phyloP scores from a whole-genome alignment of 495 filamentous ascomycete genomes.

The Xylaria palmicola region DNA sequence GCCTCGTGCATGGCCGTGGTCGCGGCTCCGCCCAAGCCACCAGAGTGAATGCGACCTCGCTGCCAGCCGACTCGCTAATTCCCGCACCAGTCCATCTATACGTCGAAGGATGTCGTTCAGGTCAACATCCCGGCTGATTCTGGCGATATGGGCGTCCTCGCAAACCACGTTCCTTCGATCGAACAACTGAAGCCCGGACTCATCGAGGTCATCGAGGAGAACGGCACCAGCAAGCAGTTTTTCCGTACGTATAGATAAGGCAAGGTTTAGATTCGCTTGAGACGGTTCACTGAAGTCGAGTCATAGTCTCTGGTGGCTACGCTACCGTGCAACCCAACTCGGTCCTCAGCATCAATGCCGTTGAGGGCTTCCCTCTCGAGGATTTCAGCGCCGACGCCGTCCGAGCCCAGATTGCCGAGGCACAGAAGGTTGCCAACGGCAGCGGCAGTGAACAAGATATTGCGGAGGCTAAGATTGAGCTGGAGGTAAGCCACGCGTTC shows the following conservation, averaged over 20 bases:
- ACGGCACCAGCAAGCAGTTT: slow-evolving; percentile 86
- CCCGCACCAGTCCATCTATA: slow-evolving; percentile 54
- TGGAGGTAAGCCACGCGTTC: slow-evolving; percentile 67
- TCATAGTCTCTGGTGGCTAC: slow-evolving; percentile 89
- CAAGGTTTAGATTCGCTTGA: slow-evolving; percentile 6
- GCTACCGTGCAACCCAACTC: slow-evolving; percentile 96
- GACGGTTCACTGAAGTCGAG: slow-evolving; percentile 21
- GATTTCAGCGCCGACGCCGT: slow-evolving; percentile 90
- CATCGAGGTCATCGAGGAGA: slow-evolving; percentile 94
- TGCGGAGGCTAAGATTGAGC: slow-evolving; percentile 96
- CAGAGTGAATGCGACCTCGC: slow-evolving; percentile 15
- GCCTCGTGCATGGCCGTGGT: background rate
- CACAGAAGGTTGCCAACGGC: slow-evolving; percentile 89
- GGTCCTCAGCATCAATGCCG: slow-evolving; percentile 92
- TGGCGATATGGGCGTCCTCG: slow-evolving; percentile 98
- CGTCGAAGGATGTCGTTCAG: slow-evolving; percentile 74
- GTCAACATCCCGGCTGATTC: slow-evolving; percentile 98
- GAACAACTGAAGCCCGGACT: slow-evolving; percentile 97
- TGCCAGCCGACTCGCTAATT: slow-evolving; percentile 39
- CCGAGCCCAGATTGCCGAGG: slow-evolving; percentile 79
- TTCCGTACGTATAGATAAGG: slow-evolving; percentile 72
- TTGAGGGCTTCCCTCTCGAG: slow-evolving; percentile 90
- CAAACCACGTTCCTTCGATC: slow-evolving; percentile 97
- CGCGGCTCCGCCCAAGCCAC: slow-evolving; percentile 13
- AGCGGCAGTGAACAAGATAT: slow-evolving; percentile 95